Base-by-base conservation (phyloP, 179 eudicot species). In the Spergularia azorica region DNA sequence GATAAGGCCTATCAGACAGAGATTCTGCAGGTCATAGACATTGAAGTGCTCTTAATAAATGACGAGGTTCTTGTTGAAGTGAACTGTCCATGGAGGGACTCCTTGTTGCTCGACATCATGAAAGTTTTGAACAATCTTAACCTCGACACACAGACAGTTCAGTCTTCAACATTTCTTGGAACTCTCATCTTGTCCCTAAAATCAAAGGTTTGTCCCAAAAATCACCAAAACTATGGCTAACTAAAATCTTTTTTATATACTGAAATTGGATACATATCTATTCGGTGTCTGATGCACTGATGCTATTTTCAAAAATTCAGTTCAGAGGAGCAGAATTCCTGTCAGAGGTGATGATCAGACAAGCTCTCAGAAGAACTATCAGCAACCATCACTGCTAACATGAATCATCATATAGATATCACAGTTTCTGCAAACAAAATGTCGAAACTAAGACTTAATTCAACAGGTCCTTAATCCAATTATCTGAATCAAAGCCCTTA, bases 91-190 rank as follows among this genome's bases (percentile, higher is more conserved):
- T 90, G 85, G 88, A 90, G 88, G 77, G 98, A 93, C 71, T 52
- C 74, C n/a, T 77, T 90, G 77, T 76, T 93, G 76, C 69, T 91
- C 1, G 90, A 89, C 55, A 83, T 93, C 38, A 82, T 93, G 84
- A 92, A 89, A 38, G 85, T 81, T 11, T 43, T 89, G 43, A 81
- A 81, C 69, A 84, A 75, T 39, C 86, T 93, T 41, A 81, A 82
- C 57, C 71, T 93, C 76, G 97, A 93, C 38, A 77, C 86, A 67
- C 81, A 85, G 74, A 84, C 87, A 1, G 88, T 93, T 77, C 91
- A 90, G 71, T 91, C 98, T 13, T 83, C 88, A 17, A 90, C 86
- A n/a, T 69, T 55, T 41, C 84, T 88, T 73, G 97, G 97, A 71
- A 72, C 81, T 54, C 86, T 93, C 62, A 73, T 81, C 67, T 18